Evolutionary conservation across 2,329 filamentous ascomycete genomes (phyloP), one percentile per base, ranked within the genome.

Genomic region (Corynespora cassiicola): DNA sequence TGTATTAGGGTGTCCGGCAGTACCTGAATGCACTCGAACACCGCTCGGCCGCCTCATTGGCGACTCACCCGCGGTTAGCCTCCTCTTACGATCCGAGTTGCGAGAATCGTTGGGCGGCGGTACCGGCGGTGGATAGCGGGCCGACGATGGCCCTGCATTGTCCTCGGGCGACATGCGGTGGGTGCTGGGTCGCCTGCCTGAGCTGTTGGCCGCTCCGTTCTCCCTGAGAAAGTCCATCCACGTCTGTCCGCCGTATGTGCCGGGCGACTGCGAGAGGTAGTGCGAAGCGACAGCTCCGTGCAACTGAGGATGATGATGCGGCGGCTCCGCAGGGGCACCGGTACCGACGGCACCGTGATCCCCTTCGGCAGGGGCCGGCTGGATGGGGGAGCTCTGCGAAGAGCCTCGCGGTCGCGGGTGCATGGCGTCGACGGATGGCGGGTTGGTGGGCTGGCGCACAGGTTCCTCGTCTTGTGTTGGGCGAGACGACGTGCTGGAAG

Each of bases 151-250:
- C n/a, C n/a, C n/a, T n/a, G n/a, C n/a, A n/a, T 31, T 18, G 8
- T 34, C 23, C 18, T 15, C 32, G 32, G 25, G 28, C 6, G 34
- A 20, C 15, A 22, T 24, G 14, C 31, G 33, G 23, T 31, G 22
- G 39, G 10, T 10, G 37, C 27, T 36, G 32, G 42, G 24, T 32
- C 34, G 21, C 29, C 18, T 43, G 34, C 27, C 24, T 4, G 29
- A 26, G 34, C 36, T 42, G 40, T 34, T 45, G 34, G 19, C 33
- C 36, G 30, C 47, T 26, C 53, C 54, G 28, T 50, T 36, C 15
- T 56, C 52, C 10, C 63, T 44, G 26, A 67, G 44, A 36, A 68
- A 68, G 49, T 66, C 63, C 24, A 59, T 48, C 65, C 65, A 68
- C 23, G 65, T 65, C 44, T 68, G 58, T 20, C 61, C 55, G 11